Percentiles rank a stretch among this genome's conserved stretches.
These are phyloP conservation scores for Aquilaria sinensis DNA, from an alignment of 345 rosid genomes.

Conservation along the genomic window DNA sequence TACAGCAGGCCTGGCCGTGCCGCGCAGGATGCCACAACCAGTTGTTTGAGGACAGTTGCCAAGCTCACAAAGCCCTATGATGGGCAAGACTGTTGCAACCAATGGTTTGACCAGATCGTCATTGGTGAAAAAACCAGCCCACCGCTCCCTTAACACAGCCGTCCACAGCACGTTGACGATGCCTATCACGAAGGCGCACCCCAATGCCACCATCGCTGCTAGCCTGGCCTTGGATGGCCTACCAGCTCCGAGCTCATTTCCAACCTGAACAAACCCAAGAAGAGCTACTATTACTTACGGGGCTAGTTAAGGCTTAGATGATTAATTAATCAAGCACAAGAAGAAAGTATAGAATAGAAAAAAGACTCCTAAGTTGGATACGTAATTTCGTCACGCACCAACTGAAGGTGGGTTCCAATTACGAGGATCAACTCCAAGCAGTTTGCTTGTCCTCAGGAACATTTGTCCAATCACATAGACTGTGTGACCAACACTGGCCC, in stretches of 20 bases:
- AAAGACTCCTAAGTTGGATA: constrained; percentile 16
- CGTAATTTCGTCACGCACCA: constrained; percentile 13
- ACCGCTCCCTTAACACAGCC: constrained; percentile 46
- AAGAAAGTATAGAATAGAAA: constrained; percentile 17
- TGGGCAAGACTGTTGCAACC: constrained; percentile 83
- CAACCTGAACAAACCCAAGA: constrained; percentile 48
- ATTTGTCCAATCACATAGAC: constrained; percentile 32
- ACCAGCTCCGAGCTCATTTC: constrained; percentile 95
- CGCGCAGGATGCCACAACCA: constrained; percentile 90
- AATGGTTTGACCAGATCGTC: constrained; percentile 50
- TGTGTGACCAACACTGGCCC: constrained; percentile 15
- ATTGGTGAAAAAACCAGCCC: constrained; percentile 76
- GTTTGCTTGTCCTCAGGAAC: constrained; percentile 14
- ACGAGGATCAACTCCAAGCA: constrained; percentile 5
- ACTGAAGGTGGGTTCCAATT: constrained; percentile 16
- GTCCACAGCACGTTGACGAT: constrained; percentile 81
- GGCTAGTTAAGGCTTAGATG: too few species aligned
- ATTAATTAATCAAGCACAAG: constrained; percentile 3
- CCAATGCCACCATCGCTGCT: constrained; percentile 80
- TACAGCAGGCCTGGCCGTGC: constrained; percentile 74
- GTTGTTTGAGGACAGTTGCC: constrained; percentile 97
- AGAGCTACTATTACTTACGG: neutral
- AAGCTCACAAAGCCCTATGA: constrained; percentile 86
- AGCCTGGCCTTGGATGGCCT: constrained; percentile 78
- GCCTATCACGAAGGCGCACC: constrained; percentile 74